phyloP scores from a whole-genome alignment of 768 basidiomycete species.

The Tricholoma sp. region DNA sequence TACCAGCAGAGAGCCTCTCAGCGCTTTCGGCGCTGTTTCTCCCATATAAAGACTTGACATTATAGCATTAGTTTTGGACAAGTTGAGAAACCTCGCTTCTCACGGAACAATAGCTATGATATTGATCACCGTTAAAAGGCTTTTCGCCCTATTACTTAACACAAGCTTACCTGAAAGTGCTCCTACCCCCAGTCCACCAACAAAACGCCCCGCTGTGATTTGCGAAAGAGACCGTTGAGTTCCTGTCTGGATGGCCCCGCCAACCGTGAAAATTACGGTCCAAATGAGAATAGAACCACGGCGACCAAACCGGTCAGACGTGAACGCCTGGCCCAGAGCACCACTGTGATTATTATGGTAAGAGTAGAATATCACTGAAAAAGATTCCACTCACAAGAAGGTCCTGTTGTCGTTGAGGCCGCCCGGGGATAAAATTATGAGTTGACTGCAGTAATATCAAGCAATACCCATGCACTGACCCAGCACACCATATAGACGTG shows the following conservation, averaged over 20 bases:
- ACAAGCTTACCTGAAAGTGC: slow-evolving; percentile 56
- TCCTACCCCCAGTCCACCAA: slow-evolving; percentile 76
- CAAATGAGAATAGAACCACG: slow-evolving; percentile 72
- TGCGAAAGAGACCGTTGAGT: slow-evolving; percentile 57
- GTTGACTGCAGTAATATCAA: neutral
- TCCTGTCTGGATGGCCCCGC: slow-evolving; percentile 66
- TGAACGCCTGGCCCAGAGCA: slow-evolving; percentile 67
- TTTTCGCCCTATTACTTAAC: neutral
- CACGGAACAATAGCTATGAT: slow-evolving; percentile 45
- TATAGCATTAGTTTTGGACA: slow-evolving; percentile 19
- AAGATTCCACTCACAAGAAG: slow-evolving; percentile 37
- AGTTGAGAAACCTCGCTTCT: slow-evolving; percentile 11
- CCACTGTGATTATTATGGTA: slow-evolving; percentile 31
- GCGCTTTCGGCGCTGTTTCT: slow-evolving; percentile 70
- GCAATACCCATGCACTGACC: slow-evolving; percentile 33
- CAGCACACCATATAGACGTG: slow-evolving; percentile 72
- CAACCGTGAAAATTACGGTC: slow-evolving; percentile 67
- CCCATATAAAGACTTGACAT: slow-evolving; percentile 58
- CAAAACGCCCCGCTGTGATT: slow-evolving; percentile 66
- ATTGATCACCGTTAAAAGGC: neutral
- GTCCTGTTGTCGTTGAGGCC: slow-evolving; percentile 26
- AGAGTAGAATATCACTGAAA: slow-evolving; percentile 7
- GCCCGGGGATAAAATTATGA: too few relatives aligned
- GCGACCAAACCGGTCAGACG: slow-evolving; percentile 68
- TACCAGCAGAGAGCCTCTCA: slow-evolving; percentile 67